A percentile compares a stretch with the other conserved stretches of the same genome.
phyloP scores from a whole-genome alignment of 1,284 basidiomycete genomes.

The Retiboletus flavoniger region DNA sequence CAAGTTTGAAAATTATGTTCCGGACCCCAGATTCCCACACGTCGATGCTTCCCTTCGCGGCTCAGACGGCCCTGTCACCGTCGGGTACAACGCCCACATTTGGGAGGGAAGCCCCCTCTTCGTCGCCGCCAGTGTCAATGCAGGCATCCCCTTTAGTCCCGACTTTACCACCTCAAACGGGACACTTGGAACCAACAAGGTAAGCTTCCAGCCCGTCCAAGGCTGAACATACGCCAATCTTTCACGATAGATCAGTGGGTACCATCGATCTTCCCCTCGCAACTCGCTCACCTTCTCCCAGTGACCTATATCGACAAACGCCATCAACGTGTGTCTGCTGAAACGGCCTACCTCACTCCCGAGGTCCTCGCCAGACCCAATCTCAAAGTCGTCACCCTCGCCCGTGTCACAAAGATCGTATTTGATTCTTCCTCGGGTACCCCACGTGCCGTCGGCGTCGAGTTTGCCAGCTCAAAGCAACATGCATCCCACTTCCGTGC shows the following conservation, averaged over 20 bases:
- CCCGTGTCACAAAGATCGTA: constrained; percentile 53
- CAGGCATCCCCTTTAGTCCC: constrained; percentile 30
- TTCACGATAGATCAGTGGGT: constrained; percentile 39
- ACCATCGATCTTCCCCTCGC: neutral
- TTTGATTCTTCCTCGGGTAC: constrained; percentile 49
- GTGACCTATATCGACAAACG: constrained; percentile 62
- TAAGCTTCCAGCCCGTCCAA: neutral
- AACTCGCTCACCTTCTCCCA: constrained; percentile 25
- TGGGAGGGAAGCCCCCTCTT: constrained; percentile 27
- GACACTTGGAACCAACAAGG: constrained; percentile 34
- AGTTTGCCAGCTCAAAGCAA: constrained; percentile 43
- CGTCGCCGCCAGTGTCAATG: constrained; percentile 30
- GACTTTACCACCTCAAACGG: constrained; percentile 35
- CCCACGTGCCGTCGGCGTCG: constrained; percentile 59
- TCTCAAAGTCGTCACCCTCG: constrained; percentile 54
- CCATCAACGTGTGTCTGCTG: constrained; percentile 55
- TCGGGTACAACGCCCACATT: constrained; percentile 32
- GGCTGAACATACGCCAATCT: neutral
- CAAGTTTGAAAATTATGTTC: constrained; percentile 58
- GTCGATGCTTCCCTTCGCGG: constrained; percentile 49
- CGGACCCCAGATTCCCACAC: constrained; percentile 45
- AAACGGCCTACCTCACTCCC: constrained; percentile 62
- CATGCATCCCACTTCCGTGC: constrained; percentile 38
- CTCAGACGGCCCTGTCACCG: constrained; percentile 47
- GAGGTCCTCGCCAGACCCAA: constrained; percentile 61